Conservation (phyloP, 306 rosid species). For the peach (Prunus persica) region Prunus_persica_NCBIv2 NC_034010.1:27268501-27269000, state of each 20-base stretch:
- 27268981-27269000: too few relatives aligned
- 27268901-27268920: too few relatives aligned
- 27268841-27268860: neutral
- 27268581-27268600: neutral
- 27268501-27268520: too few relatives aligned
- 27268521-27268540: too few relatives aligned
- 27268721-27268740: neutral
- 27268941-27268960: neutral
- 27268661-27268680: constrained; percentile 13
- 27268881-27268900: neutral
- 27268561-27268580: too few relatives aligned
- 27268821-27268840: neutral
- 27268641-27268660: neutral
- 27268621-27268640: constrained; percentile 6
- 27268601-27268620: neutral
- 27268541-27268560: too few relatives aligned
- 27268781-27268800: neutral
- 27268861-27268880: neutral
- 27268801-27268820: neutral
- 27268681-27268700: constrained; percentile 41
- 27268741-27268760: too few relatives aligned
- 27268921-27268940: neutral
- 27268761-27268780: neutral
- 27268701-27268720: constrained; percentile 25
- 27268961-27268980: neutral